These are phyloP conservation scores for Hypoxylon crocopeplum DNA, from an alignment of 495 filamentous ascomycete species.

Conservation along the genomic window DNA sequence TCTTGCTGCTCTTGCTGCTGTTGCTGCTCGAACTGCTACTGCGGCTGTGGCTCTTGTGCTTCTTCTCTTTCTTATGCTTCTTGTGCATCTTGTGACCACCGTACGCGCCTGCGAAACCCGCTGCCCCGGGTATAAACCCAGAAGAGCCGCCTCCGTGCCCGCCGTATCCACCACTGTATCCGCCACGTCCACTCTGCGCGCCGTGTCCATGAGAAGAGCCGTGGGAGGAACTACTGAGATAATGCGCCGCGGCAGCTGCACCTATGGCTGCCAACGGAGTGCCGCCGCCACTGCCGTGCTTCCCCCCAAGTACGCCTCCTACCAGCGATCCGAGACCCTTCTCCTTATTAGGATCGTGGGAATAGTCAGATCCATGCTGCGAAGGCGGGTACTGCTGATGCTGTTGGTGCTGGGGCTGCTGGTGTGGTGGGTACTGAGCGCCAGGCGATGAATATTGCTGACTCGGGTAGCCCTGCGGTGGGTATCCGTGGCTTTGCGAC, in stretches of 20 bases:
- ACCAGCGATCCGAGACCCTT: conserved; percentile 36
- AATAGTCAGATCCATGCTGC: conserved; percentile 19
- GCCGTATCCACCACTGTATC: too few relatives aligned
- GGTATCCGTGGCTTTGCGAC: conserved; percentile 33
- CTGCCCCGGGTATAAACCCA: too few relatives aligned
- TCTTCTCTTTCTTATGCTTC: conserved; percentile 43
- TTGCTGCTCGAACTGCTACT: conserved; percentile 33
- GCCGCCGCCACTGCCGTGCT: too few relatives aligned
- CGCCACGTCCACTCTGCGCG: too few relatives aligned
- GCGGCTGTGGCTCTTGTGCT: conserved; percentile 33
- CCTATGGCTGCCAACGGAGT: too few relatives aligned
- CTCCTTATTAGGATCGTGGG: conserved; percentile 20
- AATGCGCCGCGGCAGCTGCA: too few relatives aligned
- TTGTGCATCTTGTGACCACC: conserved; percentile 26
- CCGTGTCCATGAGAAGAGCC: too few relatives aligned
- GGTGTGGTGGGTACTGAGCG: conserved; percentile 28
- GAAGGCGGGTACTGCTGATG: conserved; percentile 23
- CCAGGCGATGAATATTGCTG: conserved; percentile 32
- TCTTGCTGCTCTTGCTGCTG: too few relatives aligned
- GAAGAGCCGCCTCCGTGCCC: too few relatives aligned
- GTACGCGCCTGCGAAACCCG: conserved; percentile 25
- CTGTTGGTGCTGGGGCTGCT: conserved; percentile 19
- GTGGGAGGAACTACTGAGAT: too few relatives aligned
- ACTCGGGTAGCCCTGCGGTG: conserved; percentile 37
- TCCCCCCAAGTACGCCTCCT: conserved; percentile 17